These are phyloP conservation scores for Fusarium protoensiforme DNA, from an alignment of 2,329 filamentous ascomycete species.

Conservation along the genomic window DNA sequence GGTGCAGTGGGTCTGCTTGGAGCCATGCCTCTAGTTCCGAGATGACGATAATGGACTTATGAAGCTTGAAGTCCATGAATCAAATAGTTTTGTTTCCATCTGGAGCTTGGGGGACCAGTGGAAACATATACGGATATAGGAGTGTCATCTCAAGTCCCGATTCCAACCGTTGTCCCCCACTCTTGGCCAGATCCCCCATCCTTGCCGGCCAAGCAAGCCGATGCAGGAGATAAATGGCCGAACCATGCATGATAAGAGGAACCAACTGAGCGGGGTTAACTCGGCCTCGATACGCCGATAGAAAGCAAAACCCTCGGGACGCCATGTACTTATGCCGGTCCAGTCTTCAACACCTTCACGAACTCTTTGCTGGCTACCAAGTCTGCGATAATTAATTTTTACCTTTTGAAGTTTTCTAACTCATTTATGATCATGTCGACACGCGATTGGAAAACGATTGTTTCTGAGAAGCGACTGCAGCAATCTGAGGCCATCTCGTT, in stretches of 20 bases:
- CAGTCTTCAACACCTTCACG: background rate
- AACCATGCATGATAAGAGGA: background rate
- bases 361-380: background rate
- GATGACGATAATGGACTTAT: too few relatives aligned
- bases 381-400: background rate
- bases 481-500: slow-evolving; percentile 1
- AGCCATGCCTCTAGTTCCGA: background rate
- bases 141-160: background rate
- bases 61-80: background rate
- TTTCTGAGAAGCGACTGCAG: slow-evolving; percentile 6
- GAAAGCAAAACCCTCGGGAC: background rate
- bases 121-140: background rate
- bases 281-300: background rate
- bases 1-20: background rate
- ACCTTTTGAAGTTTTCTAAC: background rate
- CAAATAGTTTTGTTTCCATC: background rate
- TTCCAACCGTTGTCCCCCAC: background rate
- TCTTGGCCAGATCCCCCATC: background rate
- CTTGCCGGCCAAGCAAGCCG: background rate
- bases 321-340: background rate
- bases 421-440: background rate
- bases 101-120: background rate
- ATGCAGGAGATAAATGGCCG: background rate
- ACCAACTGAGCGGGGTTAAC: background rate
- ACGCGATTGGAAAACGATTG: slow-evolving; percentile 3